Evolutionary conservation across 2,329 filamentous ascomycete genomes (phyloP), one percentile per base, ranked within the genome.

Genomic region (Alternaria brassicae): DNA sequence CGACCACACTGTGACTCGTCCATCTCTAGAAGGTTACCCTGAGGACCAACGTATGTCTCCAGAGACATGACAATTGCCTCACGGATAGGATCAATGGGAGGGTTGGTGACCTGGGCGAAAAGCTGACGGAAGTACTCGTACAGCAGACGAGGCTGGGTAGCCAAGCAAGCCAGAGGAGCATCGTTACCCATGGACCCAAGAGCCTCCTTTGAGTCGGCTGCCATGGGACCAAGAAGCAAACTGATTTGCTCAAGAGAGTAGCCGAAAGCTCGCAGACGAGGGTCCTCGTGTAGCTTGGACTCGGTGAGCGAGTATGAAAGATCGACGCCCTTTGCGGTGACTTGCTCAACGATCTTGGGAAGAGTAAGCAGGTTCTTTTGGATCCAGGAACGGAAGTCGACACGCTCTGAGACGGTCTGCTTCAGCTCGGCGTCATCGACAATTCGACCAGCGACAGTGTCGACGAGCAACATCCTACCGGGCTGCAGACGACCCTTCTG

Each of bases 41-140:
- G 94, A 44, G 94, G 94, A 48, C 94, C 94, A 69, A 98, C 91
- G 76, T 97, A 98, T 72, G 94, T 96, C 77, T 97, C 93, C 39
- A 98, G 82, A 56, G 94, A 97, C 94, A 98, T 98, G 79, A 98
- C 94, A 72, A 97, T 95, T 27, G 93, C 94, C 84, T 98, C 94
- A 79, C 94, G 87, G 71, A 98, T 98, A 30, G 94, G 94, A 75
- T 98, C 94, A 74, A 98, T 98, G 13, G 94, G 94, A 68, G 94
- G 94, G 80, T 98, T 98, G 62, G 94, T 98, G 77, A 98, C 94
- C 81, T 98, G 94, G 9, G 94, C 94, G 78, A 98, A 98, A 41
- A 98, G 89, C 82, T 98, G 92, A 63, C 94, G 89, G 89, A 98
- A 98, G 82, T 98, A 98, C 79, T 97, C 94, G 78, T 91, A 96